Conservation (phyloP, 2,329 filamentous ascomycete genomes). For the Blastomyces parvus region DNA sequence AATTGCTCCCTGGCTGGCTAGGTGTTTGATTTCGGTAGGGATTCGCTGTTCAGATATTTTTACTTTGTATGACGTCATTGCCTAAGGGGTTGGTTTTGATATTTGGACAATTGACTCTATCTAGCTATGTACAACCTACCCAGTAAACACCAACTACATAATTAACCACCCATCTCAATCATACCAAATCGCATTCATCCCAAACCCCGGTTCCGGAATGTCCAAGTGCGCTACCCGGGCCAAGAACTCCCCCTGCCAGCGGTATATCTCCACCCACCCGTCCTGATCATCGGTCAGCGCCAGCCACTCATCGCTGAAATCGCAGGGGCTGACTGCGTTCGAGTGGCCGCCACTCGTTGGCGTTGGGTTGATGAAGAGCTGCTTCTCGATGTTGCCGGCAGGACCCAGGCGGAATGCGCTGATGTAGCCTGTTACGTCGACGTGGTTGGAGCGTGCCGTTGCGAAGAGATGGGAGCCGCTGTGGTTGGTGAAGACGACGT, state of each 20-base stretch:
- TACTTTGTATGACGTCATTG: no score
- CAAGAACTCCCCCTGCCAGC: constrained; percentile 74
- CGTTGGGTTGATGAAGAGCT: constrained; percentile 73
- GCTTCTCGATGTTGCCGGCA: constrained; percentile 61
- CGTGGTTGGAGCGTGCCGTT: constrained; percentile 68
- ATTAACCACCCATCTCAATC: constrained; percentile 43
- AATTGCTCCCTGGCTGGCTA: no score
- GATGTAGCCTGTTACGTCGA: constrained; percentile 70
- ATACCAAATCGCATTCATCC: constrained; percentile 96
- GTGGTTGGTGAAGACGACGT: constrained; percentile 65
- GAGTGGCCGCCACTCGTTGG: constrained; percentile 81
- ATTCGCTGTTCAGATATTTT: no score
- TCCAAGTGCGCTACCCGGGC: constrained; percentile 66
- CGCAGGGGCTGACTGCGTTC: constrained; percentile 75
- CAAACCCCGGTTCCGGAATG: constrained; percentile 79
- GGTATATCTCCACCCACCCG: constrained; percentile 78
- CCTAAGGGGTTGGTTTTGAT: no score
- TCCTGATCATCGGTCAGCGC: constrained; percentile 82
- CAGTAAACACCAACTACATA: not conserved
- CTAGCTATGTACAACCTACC: not conserved
- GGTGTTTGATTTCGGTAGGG: no score
- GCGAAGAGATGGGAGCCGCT: constrained; percentile 72
- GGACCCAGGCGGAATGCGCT: constrained; percentile 64
- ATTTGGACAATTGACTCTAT: no score
- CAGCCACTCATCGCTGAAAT: constrained; percentile 82